These are phyloP conservation scores for Gillenia trifoliata DNA, from an alignment of 306 rosid species.

Conservation along the genomic window DNA sequence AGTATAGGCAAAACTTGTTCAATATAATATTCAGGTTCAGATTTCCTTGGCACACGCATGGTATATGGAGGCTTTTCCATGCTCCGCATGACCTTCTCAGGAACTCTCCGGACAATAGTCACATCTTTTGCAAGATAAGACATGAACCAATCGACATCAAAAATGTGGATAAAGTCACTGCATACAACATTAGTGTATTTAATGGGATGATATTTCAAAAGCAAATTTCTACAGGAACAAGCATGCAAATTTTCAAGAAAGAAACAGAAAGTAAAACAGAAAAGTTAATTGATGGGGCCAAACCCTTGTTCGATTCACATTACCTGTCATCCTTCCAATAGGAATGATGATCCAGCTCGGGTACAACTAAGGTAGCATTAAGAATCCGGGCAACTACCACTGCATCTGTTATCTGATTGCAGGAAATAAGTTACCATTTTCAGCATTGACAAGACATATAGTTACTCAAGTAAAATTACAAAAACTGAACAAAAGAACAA, in stretches of 20 bases:
- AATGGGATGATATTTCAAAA: slow-evolving; percentile 8
- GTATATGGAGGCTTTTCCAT: slow-evolving; percentile 99
- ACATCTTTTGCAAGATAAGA: slow-evolving; percentile 84
- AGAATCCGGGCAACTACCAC: slow-evolving; percentile 94
- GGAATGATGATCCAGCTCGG: slow-evolving; percentile 91
- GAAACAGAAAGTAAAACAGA: neutral
- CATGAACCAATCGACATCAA: slow-evolving; percentile 83
- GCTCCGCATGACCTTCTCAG: slow-evolving; percentile 81
- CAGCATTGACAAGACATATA: neutral
- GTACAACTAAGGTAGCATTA: slow-evolving; percentile 92
- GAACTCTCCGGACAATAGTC: slow-evolving; percentile 81
- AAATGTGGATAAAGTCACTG: slow-evolving; percentile 86
- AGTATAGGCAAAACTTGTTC: slow-evolving; percentile 97
- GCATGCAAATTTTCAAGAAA: neutral
- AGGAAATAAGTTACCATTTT: slow-evolving; percentile 29
- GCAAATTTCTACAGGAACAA: neutral
- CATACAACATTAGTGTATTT: slow-evolving; percentile 12
- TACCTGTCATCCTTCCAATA: slow-evolving; percentile 97
- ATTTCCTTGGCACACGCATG: slow-evolving; percentile 98
- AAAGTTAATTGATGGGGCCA: neutral
- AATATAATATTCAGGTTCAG: slow-evolving; percentile 92
- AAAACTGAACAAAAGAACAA: slow-evolving; percentile 16
- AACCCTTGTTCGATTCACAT: slow-evolving; percentile 3
- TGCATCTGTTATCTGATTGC: slow-evolving; percentile 89
- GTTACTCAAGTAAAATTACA: neutral